Evolutionary conservation across 805 yeast species (phyloP), one percentile per base, ranked within the genome.

Genomic region (Priceomyces fermenticarens): DNA sequence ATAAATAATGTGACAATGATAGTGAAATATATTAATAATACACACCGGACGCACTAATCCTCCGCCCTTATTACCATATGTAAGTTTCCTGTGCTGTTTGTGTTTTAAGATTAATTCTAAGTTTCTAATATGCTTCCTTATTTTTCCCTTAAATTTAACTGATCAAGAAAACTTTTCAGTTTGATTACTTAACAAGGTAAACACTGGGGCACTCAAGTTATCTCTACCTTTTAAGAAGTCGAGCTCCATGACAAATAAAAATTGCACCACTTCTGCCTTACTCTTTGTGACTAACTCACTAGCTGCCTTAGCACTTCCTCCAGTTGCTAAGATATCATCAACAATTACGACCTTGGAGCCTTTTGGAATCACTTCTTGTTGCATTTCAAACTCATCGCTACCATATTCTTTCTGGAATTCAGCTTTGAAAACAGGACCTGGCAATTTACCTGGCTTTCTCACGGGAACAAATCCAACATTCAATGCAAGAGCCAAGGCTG

Each of bases 251-350:
- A 93, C 88, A 59, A 93, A 93, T 49, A 84, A 70, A 63, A 81
- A 93, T 67, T 89, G 96, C 39, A 83, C 61, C 40, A 90, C 76
- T 44, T 83, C 77, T 46, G 83, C 96, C 42, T 82, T 81, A 46
- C 82, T 73, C 62, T 76, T 68, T 39, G 52, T 49, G 38, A 88
- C 85, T 49, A 93, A 76, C 57, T 88, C 84, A 44, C 96, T 97
- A 32, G 98, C 98, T 44, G 95, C 97, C 41, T 70, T 67, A 17
- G 99, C 99, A 53, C 95, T 85, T 30, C 99, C 99, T 47, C 98
- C 98, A 30, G 99, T 93, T 37, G 99, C 99, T 61, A 93, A 85
- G 55, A 93, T 89, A 59, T 93, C 99, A 65, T 93, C 99, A 30
- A 93, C 95, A 49, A 93, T 77, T 30, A 91, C 70, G 23, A 93